Base-by-base conservation (phyloP, 2,329 filamentous ascomycete species). In the Phialophora verrucosa region DNA sequence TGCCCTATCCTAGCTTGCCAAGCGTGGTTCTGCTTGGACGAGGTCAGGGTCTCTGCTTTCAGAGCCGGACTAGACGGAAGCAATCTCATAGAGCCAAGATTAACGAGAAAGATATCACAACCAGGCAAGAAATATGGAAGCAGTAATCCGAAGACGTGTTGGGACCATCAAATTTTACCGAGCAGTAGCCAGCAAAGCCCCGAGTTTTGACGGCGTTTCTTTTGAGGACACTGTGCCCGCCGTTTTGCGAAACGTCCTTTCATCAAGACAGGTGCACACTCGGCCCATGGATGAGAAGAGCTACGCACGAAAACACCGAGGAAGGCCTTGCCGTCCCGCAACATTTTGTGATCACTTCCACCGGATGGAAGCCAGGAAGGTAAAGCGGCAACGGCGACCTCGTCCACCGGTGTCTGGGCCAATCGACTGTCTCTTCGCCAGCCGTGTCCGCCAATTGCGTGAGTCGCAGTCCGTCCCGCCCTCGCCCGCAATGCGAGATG, bases 331-430 rank as follows among this genome's bases (percentile, higher is more conserved):
- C 23, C 14, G 5, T 14, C 17, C 20, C 23, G 14, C 5, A 49
- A 49, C 11, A 49, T 53, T 63, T 59, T 64, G 55, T 64, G 62
- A 63, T 63, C 62, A 63, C n/a, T 64, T 59, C 55, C 62, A 60
- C 58, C 47, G 59, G 59, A 59, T 12, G 35, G n/a, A 44, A 59
- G 31, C 17, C 38, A 44, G 20, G 59, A n/a, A 23, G 29, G 25
- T 62, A 63, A 65, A 60, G 63, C 55, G 49, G 63, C 63, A 55
- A 35, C 53, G 25, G 17, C 25, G 17, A 55, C 4, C 35, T n/a
- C 5, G 25, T 31, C 53, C 23, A 31, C 14, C 53, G 29, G 29
- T 17, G 53, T 11, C 29, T 29, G 29, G 10, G n/a, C 53, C 53
- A 53, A 53, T 55, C 29, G 29, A 32, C 1, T 14, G 25, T 25